Conservation (phyloP, 805 yeast species). For the Cyberlindnera sargentensis region DNA sequence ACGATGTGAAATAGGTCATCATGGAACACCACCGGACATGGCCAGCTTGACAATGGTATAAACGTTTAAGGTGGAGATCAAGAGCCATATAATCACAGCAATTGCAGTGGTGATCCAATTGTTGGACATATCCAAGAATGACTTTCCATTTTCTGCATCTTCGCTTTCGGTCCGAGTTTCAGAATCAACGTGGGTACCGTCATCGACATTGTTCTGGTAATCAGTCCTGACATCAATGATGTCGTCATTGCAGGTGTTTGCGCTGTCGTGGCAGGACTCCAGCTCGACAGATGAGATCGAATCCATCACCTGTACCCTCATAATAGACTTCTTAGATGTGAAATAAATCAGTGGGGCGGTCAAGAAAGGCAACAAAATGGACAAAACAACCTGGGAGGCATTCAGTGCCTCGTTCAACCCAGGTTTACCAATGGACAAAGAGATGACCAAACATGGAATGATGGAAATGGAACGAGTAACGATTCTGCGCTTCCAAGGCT, state of each 20-base stretch:
- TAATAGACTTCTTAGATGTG: slow-evolving; percentile 61
- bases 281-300: slow-evolving; percentile 1
- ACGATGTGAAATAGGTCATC: too few species aligned
- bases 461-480: slow-evolving; percentile 74
- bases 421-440: slow-evolving; percentile 59
- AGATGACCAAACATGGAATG: slow-evolving; percentile 71
- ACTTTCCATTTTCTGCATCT: slow-evolving; percentile 7
- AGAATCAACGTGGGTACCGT: neutral
- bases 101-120: slow-evolving; percentile 46
- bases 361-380: slow-evolving; percentile 75
- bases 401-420: slow-evolving; percentile 72
- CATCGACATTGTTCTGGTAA: neutral
- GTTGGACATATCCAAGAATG: slow-evolving; percentile 48
- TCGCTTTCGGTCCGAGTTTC: slow-evolving; percentile 5
- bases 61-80: slow-evolving; percentile 63
- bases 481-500: slow-evolving; percentile 76
- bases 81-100: slow-evolving; percentile 59
- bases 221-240: too few species aligned
- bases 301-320: slow-evolving; percentile 45
- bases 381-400: slow-evolving; percentile 76
- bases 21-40: slow-evolving; percentile 1
- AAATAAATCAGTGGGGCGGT: slow-evolving; percentile 82
- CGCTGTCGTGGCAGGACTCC: neutral
- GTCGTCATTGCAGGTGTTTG: neutral
- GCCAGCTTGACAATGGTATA: slow-evolving; percentile 47